Evolutionary conservation across 2,329 filamentous ascomycete species (phyloP).

Genomic region (Neonectria neomacrospora): DNA sequence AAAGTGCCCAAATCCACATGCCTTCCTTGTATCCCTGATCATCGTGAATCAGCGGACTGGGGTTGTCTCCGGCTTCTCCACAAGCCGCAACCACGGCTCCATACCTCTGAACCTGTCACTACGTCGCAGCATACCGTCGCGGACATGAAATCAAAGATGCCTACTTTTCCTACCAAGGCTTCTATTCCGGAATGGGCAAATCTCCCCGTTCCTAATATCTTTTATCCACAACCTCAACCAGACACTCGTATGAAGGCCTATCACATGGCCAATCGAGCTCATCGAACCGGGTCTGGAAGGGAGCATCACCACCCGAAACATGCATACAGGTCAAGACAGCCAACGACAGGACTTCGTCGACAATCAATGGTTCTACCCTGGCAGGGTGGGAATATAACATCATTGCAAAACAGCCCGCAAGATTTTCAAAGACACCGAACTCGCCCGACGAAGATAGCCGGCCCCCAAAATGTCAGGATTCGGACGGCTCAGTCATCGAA

Average conservation of each 20-base stretch:
- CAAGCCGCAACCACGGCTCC: constrained; percentile 25
- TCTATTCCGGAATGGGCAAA: constrained; percentile 31
- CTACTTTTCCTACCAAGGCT: constrained; percentile 20
- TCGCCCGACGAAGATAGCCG: not conserved
- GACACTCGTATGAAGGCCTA: not conserved
- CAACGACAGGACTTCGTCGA: constrained; percentile 23
- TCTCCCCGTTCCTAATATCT: constrained; percentile 3
- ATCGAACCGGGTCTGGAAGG: not conserved
- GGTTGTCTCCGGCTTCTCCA: constrained; percentile 36
- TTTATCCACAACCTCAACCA: constrained; percentile 7
- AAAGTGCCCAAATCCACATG: constrained; percentile 33
- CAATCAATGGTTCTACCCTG: constrained; percentile 18
- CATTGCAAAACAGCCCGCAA: not conserved
- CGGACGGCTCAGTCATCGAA: constrained; percentile 20
- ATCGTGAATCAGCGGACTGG: constrained; percentile 37
- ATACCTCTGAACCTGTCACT: not conserved
- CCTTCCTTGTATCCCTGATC: constrained; percentile 45
- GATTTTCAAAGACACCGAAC: not conserved
- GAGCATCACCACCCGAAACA: not conserved
- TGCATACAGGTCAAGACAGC: constrained; percentile 1
- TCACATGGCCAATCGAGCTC: not conserved
- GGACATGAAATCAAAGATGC: constrained; percentile 29
- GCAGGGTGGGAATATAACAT: not conserved
- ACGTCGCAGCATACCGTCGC: constrained; percentile 10
- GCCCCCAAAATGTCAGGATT: not conserved